A percentile compares a stretch with the other conserved stretches of the same genome.
phyloP scores from a whole-genome alignment of 2,329 filamentous ascomycete genomes.

The Calonectria ilicicola region DNA sequence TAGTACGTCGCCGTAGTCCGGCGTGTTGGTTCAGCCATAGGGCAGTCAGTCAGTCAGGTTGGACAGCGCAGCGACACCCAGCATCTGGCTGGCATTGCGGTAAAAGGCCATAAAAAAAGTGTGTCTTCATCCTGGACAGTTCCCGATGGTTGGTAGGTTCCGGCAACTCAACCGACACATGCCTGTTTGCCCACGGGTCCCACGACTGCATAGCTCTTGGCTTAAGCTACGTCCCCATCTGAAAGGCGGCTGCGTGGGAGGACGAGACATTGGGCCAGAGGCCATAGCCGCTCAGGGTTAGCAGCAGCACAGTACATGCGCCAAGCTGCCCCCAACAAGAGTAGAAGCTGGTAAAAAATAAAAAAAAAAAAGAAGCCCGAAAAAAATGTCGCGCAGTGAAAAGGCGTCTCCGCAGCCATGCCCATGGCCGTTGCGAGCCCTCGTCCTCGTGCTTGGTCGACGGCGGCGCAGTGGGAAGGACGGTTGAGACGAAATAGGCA shows the following conservation, averaged over 20 bases:
- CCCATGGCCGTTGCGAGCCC: background rate
- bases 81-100: background rate
- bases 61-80: background rate
- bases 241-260: background rate
- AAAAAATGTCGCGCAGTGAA: slow-evolving; percentile 18
- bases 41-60: background rate
- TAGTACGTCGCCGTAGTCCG: background rate
- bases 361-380: background rate
- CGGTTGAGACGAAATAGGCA: background rate
- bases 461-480: background rate
- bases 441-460: background rate
- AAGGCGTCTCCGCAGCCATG: background rate
- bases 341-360: background rate
- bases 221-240: background rate
- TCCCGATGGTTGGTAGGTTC: slow-evolving; percentile 3
- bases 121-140: background rate
- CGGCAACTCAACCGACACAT: slow-evolving; percentile 7
- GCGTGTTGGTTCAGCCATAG: background rate
- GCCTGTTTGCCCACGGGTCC: background rate
- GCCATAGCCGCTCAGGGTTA: background rate
- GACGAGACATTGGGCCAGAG: background rate
- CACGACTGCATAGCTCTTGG: background rate
- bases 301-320: background rate
- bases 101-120: slow-evolving; percentile 11
- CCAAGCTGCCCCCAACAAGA: background rate